These are phyloP conservation scores for Syzygium aqueum DNA, from an alignment of 345 rosid species.

Conservation along the genomic window DNA sequence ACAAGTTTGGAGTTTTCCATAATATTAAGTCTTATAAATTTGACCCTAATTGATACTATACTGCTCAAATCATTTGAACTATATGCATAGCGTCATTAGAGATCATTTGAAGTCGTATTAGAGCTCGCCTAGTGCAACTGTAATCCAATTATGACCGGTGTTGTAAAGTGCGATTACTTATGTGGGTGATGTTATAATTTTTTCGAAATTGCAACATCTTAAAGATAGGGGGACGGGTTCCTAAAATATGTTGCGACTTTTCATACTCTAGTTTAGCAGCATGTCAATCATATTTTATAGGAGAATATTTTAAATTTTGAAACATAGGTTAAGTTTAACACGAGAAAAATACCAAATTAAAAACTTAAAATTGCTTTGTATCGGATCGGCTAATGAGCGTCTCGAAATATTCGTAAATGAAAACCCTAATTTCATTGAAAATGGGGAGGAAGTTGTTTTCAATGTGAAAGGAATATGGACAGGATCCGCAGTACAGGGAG, in stretches of 20 bases:
- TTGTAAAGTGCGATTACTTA: neutral
- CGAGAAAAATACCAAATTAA: neutral
- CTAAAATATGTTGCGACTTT: neutral
- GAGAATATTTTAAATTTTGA: neutral
- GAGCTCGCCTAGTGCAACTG: neutral
- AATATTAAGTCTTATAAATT: no score
- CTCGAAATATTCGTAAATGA: no score
- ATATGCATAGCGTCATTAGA: neutral
- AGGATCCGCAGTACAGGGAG: neutral
- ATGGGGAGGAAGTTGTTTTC: neutral
- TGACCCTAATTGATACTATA: neutral
- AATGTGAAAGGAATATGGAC: neutral
- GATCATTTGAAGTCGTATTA: no score
- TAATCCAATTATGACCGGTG: neutral
- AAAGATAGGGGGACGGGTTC: rapidly evolving
- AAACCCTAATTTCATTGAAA: neutral
- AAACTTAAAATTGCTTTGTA: neutral
- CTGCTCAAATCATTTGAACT: neutral
- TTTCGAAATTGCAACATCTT: neutral
- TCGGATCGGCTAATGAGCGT: neutral
- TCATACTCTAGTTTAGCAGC: rapidly evolving
- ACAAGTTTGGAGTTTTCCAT: no score
- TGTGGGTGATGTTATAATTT: neutral
- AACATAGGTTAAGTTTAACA: neutral
- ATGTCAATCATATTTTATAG: rapidly evolving